Base-by-base conservation (phyloP, 2,329 filamentous ascomycete genomes). In the Ophiocordyceps camponoti-rufipedis region DNA sequence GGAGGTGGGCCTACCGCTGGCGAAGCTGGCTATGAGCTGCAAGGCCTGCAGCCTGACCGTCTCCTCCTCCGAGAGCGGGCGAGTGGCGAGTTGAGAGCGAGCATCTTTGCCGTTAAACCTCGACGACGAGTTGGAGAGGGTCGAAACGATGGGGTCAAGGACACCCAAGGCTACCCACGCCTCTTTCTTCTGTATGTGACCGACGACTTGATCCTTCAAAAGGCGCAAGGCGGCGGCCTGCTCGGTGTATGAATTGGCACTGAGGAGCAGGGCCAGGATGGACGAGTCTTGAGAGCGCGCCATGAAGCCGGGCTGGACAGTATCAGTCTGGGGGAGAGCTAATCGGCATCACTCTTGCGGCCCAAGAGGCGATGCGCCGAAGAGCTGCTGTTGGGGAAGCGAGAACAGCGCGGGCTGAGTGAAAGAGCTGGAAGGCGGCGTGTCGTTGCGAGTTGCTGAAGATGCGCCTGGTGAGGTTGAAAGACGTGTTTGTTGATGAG, bases 181-280 rank as follows among this genome's bases (percentile, higher is more conserved):
- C 62, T 89, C 82, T 63, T 98, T 98, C 60, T 81, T 80, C 60
- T 89, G 80, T 32, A 82, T 73, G 61, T 96, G 86, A 23, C 91
- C 91, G 48, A 94, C 78, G 43, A 94, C 74, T 50, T 91, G 83
- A 61, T 94, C 91, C 67, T 94, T 96, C 29, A 98, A 67, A 40
- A 71, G 69, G 51, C 80, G 77, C 41, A 95, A 70, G 44, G 79
- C 74, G 28, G 69, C 65, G 39, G 74, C 65, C 53, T 74, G 73
- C 50, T 79, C 73, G 19, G 62, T 51, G 42, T 64, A 58, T 33
- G 64, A 68, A 50, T 65, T 68, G 10, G 78, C 71, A 53, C 65
- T 71, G 50, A 69, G 69, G 46, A 82, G 66, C 57, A 77, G 71
- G 46, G 69, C 62, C 44, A 79, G 63, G 52, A 78, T 70, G 45